Evolutionary conservation across 208 protist species (phyloP).

Genomic region (Leishmania gerbilli): DNA sequence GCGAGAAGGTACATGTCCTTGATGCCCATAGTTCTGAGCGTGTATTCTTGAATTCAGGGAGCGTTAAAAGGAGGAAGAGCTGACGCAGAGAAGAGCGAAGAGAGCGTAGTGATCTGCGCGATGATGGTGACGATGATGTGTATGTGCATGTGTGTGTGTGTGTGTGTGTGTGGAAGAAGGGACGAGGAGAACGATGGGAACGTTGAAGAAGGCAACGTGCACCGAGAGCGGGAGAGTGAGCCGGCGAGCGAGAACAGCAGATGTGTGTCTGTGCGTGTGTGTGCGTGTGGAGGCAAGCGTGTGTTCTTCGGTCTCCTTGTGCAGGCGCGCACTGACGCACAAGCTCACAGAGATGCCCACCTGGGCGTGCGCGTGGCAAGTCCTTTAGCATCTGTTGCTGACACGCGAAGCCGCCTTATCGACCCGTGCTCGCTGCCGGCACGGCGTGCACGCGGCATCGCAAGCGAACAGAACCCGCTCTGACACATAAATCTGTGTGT

Average conservation of each 20-base stretch:
- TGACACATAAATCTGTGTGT: neutral
- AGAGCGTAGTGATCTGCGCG: neutral
- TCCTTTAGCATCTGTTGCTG: neutral
- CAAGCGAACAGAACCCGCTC: neutral
- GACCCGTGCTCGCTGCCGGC: neutral
- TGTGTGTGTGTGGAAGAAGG: neutral
- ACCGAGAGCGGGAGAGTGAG: neutral
- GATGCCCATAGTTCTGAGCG: slow-evolving; percentile 30
- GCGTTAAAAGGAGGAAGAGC: neutral
- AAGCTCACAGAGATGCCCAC: neutral
- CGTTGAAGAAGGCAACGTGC: neutral
- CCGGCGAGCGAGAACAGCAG: neutral
- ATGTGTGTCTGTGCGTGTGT: neutral
- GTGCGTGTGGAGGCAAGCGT: neutral
- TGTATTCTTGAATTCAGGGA: neutral
- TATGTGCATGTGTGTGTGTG: neutral
- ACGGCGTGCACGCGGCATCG: neutral
- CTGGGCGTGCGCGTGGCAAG: neutral
- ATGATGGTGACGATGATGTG: neutral
- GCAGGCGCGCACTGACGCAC: neutral
- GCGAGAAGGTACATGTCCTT: slow-evolving; percentile 69
- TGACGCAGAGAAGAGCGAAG: neutral
- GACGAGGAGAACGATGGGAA: neutral
- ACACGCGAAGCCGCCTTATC: neutral
- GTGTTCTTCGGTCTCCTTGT: neutral